Conservation (phyloP, 176 grass and related monocot species). For the Cocos nucifera region DNA sequence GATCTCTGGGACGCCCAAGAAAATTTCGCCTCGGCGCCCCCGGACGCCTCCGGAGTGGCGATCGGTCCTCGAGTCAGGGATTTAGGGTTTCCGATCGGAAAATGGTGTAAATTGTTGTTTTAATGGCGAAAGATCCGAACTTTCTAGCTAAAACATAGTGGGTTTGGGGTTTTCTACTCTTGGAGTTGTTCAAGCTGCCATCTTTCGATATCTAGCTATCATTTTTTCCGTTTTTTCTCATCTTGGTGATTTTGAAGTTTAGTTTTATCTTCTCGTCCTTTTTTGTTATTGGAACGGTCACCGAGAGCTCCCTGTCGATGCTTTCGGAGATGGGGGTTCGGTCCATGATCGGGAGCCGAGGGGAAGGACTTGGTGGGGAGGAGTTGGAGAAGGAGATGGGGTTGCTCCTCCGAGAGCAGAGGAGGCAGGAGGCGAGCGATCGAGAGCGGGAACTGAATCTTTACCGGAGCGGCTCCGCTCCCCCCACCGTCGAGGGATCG, state of each 20-base stretch:
- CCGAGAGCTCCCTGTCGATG: constrained; percentile 16
- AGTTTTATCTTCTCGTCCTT: neutral
- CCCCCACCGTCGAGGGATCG: constrained; percentile 86
- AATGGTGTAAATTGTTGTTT: neutral
- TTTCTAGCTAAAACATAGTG: neutral
- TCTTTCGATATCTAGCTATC: neutral
- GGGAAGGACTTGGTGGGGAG: constrained; percentile 25
- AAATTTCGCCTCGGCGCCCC: neutral
- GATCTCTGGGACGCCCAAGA: neutral
- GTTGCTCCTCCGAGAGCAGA: constrained; percentile 36
- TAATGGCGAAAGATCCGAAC: neutral
- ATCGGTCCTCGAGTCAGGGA: neutral
- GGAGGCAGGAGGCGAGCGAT: constrained; percentile 42
- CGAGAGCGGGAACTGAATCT: constrained; percentile 41
- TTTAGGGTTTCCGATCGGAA: constrained; percentile 1
- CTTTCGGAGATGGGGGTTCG: constrained; percentile 29
- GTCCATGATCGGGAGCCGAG: neutral
- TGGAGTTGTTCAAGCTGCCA: constrained; percentile 4
- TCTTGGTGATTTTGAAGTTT: neutral
- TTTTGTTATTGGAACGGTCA: neutral
- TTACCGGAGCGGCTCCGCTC: constrained; percentile 80
- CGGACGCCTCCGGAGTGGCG: neutral
- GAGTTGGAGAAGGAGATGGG: constrained; percentile 55
- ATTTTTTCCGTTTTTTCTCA: neutral
- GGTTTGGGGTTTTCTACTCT: neutral